Conservation (phyloP, 2,329 filamentous ascomycete species). For the Exophiala sp. region DNA sequence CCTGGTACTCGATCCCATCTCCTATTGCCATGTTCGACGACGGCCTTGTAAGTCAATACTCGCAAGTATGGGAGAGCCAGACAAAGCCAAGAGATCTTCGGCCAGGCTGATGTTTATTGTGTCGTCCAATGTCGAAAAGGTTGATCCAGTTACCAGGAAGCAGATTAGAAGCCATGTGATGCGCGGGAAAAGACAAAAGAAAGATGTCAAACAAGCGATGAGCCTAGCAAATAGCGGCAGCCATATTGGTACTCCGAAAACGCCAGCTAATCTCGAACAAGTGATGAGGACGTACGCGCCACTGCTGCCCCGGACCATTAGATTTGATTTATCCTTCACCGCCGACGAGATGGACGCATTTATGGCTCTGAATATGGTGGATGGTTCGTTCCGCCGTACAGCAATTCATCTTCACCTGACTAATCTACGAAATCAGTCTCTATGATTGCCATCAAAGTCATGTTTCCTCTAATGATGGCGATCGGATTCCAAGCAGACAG, state of each 20-base stretch:
- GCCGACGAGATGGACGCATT: conserved; percentile 32
- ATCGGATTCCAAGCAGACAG: conserved; percentile 31
- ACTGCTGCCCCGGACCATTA: conserved; percentile 6
- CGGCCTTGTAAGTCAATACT: neutral
- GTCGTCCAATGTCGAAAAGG: conserved; percentile 12
- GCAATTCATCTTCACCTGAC: neutral
- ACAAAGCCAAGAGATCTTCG: neutral
- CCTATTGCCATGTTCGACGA: neutral
- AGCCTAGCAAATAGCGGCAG: neutral
- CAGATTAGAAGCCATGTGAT: conserved; percentile 17
- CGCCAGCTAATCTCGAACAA: conserved; percentile 4
- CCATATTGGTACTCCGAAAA: neutral
- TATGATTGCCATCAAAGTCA: conserved; percentile 31
- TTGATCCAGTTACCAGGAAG: conserved; percentile 10
- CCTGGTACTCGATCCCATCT: too few species aligned
- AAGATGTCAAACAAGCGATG: neutral
- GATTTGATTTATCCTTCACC: conserved; percentile 27
- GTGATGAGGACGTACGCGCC: neutral
- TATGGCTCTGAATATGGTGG: conserved; percentile 27
- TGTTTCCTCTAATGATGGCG: conserved; percentile 36
- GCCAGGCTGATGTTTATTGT: conserved; percentile 12
- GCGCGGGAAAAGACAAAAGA: conserved; percentile 14
- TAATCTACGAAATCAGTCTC: conserved; percentile 29
- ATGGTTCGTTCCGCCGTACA: conserved; percentile 28
- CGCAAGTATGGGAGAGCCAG: neutral